Evolutionary conservation across 257 asterid genomes (phyloP), one percentile per base, ranked within the genome.

Genomic region (Ehretia macrophylla): DNA sequence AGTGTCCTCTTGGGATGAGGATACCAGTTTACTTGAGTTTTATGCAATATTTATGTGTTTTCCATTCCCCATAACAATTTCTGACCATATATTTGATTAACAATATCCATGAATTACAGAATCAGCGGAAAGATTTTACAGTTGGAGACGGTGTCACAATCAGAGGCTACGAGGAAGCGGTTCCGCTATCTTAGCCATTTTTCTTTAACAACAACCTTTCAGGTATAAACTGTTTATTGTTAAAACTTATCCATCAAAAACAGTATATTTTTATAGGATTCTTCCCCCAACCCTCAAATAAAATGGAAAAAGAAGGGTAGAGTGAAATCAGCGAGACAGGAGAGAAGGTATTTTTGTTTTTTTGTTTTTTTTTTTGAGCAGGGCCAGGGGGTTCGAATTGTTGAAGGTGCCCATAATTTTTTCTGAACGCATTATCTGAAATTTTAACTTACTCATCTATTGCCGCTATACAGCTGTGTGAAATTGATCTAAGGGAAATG

Each of bases 171-270:
- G 69, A 86, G 97, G 73, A 84, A 86, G 68, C 96, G 96, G 58
- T 92, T 84, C 67, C 97, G 97, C 65, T 88, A 78, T 81, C 66
- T 92, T 72, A 88, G 99, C 79, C 99, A 92, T 81, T 80, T 92
- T 69, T 83, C 99, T 73, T 75, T 91, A 77, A 84, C 99, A 68
- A 83, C 99, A 60, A 79, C 90, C 40, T 86, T 84, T 77, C 95
- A 92, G 95, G 99, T 88, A 59, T 35, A 46, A 32, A 42, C 32
- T 32, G 8, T 54, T 55, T 47, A 5, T 23, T 50, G 8, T 10
- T 12, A 4, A 51, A 0, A 5, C 12, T 32, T 17, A 11, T 17
- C 0, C 45, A 17, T 12, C 46, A 17, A 18, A 51, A 22, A 22
- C 22, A 42, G 23, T 48, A 47, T 14, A 35, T 35, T 20, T 8